Conservation (phyloP, 2,329 filamentous ascomycete species). For the Sarocladium strictum region DNA sequence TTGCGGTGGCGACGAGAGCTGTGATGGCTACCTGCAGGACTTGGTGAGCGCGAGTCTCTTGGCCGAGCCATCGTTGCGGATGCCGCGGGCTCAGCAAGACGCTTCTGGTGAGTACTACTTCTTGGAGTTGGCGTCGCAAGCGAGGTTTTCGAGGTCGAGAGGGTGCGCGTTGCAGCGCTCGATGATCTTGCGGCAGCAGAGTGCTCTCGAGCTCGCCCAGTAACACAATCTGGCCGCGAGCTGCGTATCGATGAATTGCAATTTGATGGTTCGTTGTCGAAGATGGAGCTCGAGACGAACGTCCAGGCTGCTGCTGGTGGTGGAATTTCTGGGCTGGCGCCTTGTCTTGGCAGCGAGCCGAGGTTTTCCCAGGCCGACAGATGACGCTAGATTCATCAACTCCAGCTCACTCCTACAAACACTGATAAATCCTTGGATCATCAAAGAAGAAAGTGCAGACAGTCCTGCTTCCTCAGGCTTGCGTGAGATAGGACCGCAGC, state of each 20-base stretch:
- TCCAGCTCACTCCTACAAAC: neutral
- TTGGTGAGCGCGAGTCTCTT: constrained; percentile 79
- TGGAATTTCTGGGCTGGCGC: neutral
- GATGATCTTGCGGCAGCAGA: neutral
- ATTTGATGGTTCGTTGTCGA: neutral
- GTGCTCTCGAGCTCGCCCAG: neutral
- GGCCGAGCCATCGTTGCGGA: constrained; percentile 51
- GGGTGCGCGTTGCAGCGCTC: neutral
- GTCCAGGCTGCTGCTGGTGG: neutral
- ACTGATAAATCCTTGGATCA: no score
- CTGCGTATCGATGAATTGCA: neutral
- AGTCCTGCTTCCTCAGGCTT: no score
- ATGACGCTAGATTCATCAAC: neutral
- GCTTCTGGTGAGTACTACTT: constrained; percentile 34
- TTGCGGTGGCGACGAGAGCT: constrained; percentile 64
- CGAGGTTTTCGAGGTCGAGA: neutral
- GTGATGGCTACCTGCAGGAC: constrained; percentile 81
- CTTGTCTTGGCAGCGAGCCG: neutral
- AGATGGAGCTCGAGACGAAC: neutral
- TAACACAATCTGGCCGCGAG: neutral
- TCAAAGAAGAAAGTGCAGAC: no score
- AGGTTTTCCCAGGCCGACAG: neutral
- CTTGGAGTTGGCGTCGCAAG: constrained; percentile 14
- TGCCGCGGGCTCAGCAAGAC: constrained; percentile 35
- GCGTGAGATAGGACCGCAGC: neutral